phyloP scores from a whole-genome alignment of 2,329 filamentous ascomycete genomes.

The Aureobasidium mangrovei region DNA sequence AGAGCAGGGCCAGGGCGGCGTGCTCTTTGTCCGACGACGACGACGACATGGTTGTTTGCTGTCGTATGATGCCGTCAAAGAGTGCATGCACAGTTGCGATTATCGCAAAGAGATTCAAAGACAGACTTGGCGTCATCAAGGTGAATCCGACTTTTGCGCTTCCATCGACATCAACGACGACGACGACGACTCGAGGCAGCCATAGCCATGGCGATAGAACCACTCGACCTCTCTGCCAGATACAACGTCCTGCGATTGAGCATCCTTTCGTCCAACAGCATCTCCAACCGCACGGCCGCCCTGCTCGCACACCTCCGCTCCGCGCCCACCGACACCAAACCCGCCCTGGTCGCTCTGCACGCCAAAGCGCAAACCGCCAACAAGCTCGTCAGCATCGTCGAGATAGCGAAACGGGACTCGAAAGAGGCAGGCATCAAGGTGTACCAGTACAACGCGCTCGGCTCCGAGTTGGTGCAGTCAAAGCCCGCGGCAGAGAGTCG shows the following conservation, averaged over 20 bases:
- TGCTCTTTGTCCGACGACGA: conserved; percentile 18
- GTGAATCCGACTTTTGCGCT: no score
- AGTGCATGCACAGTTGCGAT: not conserved
- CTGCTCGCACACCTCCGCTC: conserved; percentile 20
- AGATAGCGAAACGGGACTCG: conserved; percentile 44
- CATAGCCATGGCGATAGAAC: not conserved
- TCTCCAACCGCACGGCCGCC: conserved; percentile 23
- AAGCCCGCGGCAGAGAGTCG: conserved; percentile 15
- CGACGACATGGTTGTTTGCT: not conserved
- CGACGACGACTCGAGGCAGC: not conserved
- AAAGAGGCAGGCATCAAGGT: conserved; percentile 35
- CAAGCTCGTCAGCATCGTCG: conserved; percentile 61
- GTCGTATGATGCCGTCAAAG: not conserved
- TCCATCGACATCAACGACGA: no score
- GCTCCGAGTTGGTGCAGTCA: conserved; percentile 19
- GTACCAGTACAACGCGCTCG: conserved; percentile 31
- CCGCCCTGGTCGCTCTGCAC: conserved; percentile 32
- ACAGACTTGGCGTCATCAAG: no score
- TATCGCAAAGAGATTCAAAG: not conserved
- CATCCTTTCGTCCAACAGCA: conserved; percentile 23
- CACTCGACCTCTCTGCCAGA: conserved; percentile 14
- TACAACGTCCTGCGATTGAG: conserved; percentile 22
- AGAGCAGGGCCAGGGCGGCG: conserved; percentile 52
- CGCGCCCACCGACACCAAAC: conserved; percentile 21
- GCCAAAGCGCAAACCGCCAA: conserved; percentile 36